Evolutionary conservation across 2,329 filamentous ascomycete genomes (phyloP).

Genomic region (Macrophomina phaseolina): DNA sequence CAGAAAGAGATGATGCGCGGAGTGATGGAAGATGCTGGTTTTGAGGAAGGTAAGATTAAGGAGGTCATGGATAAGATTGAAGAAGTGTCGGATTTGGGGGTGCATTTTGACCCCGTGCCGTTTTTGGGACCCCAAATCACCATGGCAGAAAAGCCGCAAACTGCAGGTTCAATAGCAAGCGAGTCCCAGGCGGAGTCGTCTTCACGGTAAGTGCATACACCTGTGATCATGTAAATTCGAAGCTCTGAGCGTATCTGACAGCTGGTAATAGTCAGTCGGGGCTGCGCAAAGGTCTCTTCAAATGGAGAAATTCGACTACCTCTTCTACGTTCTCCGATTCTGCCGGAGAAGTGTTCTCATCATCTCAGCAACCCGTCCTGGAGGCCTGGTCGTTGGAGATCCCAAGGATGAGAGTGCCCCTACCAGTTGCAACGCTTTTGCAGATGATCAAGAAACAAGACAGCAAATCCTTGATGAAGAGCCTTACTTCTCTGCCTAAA

Average conservation of each 20-base stretch:
- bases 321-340: neutral
- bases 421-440: neutral
- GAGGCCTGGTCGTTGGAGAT: constrained; percentile 1
- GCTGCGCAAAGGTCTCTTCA: neutral
- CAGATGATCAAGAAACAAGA: constrained; percentile 1
- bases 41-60: neutral
- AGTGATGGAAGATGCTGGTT: neutral
- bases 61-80: neutral
- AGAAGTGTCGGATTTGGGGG: neutral
- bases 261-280: neutral
- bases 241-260: neutral
- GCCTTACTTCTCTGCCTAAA: neutral
- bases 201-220: neutral
- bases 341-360: neutral
- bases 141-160: neutral
- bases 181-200: neutral
- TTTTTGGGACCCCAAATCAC: neutral
- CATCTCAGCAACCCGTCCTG: neutral
- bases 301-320: neutral
- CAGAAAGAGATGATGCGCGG: neutral
- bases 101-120: neutral
- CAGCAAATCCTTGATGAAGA: neutral
- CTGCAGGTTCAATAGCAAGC: neutral
- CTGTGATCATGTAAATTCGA: neutral
- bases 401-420: neutral